Base-by-base conservation (phyloP, 441 rosid species). In the Pelargonium fulgidum region DNA sequence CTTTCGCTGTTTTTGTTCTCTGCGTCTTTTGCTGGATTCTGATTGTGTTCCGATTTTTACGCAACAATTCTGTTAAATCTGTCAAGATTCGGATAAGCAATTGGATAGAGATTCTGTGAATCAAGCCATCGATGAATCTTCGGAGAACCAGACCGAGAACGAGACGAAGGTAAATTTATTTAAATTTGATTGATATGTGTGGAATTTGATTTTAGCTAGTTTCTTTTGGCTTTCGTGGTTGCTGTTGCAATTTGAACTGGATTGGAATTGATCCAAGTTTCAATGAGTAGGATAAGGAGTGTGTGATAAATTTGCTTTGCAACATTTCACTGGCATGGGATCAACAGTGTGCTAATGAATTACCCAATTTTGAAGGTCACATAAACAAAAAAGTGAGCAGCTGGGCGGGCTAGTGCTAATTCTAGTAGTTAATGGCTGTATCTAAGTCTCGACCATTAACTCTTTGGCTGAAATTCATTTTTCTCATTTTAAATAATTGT, bases 21-120 rank as follows among this genome's bases (percentile, higher is more conserved):
- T 67, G 68, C 66, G 67, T 48, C 64, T 63, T 64, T 73, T 66
- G 26, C 67, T 72, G 64, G 36, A 13, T 61, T 29, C 64, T 19
- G 29, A 19, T 59, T 50, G 10, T 64, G 7, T 68, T 63, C 33
- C 64, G 64, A 59, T 59, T 59, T 13, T 59, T 59, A 11, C 13
- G 7, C 17, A 58, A 17, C 33, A 7, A 59, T 7, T n/a, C 72
- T 56, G 14, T 70, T 58, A 66, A 68, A 76, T 80, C 76, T 72
- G 74, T 74, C 80, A 77, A 87, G 98, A 89, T 71, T 74, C 78
- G 72, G 93, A 83, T 73, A 79, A 78, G 67, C 78, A 71, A 66
- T 81, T 81, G 36, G 73, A 78, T 61, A 56, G 64, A 41, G 47
- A 62, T 9, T 73, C 67, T 12, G 29, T 12, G 7, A 22, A 29